A percentile compares a stretch with the other conserved stretches of the same genome.
Conservation (phyloP, 202 grass and related monocot genomes). For the Elaeis oleifera region DNA sequence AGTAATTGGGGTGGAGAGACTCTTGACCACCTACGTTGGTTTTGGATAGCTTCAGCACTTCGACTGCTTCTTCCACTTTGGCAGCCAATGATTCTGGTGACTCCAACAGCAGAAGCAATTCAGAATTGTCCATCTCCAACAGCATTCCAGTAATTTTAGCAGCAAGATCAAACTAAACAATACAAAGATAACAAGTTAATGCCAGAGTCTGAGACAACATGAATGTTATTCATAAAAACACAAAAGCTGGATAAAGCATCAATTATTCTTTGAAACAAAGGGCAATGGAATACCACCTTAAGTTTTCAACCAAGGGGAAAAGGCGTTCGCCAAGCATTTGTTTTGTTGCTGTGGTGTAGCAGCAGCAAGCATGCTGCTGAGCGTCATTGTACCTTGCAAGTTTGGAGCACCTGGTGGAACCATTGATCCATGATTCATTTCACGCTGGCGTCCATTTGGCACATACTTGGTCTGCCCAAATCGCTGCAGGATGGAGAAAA, state of each 20-base stretch:
- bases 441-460: constrained; percentile 16
- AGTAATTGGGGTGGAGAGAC: constrained; percentile 28
- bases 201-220: not conserved
- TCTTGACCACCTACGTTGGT: constrained; percentile 38
- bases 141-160: constrained; percentile 80
- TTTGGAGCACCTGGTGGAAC: constrained; percentile 36
- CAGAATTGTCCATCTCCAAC: constrained; percentile 50
- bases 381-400: constrained; percentile 30
- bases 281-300: constrained; percentile 22
- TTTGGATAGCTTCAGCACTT: constrained; percentile 34
- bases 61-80: constrained; percentile 50
- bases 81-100: constrained; percentile 43
- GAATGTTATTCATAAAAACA: not conserved
- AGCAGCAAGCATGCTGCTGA: constrained; percentile 30
- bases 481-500: constrained; percentile 14
- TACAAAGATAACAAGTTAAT: not conserved
- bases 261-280: not conserved
- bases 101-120: constrained; percentile 32
- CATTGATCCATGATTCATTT: constrained; percentile 27
- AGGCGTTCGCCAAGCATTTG: constrained; percentile 49
- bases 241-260: not conserved
- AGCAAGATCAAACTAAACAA: constrained; percentile 36
- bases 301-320: constrained; percentile 47
- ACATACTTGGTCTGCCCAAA: constrained; percentile 39
- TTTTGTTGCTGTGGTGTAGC: constrained; percentile 33